phyloP scores from a whole-genome alignment of 2,329 filamentous ascomycete genomes.

The Aspergillus thermomutatus region DNA sequence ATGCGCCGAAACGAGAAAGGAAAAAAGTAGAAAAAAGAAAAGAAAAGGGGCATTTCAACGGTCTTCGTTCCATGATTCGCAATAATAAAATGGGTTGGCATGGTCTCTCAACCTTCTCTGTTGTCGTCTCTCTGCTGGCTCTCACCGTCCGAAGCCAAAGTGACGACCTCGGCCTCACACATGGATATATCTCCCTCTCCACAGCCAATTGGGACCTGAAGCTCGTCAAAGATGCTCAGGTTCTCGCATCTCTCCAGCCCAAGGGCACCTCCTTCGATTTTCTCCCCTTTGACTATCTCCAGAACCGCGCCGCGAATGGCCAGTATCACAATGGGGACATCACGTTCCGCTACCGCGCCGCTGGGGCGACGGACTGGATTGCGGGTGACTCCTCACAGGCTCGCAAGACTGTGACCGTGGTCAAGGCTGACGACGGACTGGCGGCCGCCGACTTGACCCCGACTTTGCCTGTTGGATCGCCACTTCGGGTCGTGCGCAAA shows the following conservation, averaged over 20 bases:
- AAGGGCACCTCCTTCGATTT: conserved; percentile 50
- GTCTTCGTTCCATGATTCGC: not conserved
- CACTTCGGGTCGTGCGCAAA: conserved; percentile 49
- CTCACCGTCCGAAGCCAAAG: not conserved
- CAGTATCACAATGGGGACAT: conserved; percentile 60
- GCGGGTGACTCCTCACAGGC: conserved; percentile 46
- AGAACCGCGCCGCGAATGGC: conserved; percentile 47
- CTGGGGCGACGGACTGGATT: conserved; percentile 42
- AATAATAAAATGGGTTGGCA: not conserved
- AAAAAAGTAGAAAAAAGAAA: not conserved
- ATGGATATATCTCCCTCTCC: conserved; percentile 7
- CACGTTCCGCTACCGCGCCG: conserved; percentile 52
- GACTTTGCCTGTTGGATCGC: conserved; percentile 37
- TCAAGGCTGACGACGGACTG: conserved; percentile 26
- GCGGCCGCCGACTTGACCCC: conserved; percentile 42
- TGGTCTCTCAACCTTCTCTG: not conserved
- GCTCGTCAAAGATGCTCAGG: conserved; percentile 46
- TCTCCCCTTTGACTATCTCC: conserved; percentile 51
- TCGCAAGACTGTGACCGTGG: conserved; percentile 35
- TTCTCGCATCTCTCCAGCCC: conserved; percentile 49
- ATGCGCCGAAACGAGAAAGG: not conserved
- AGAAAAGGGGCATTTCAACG: not conserved
- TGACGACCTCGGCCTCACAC: not conserved
- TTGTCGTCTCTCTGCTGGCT: not conserved
- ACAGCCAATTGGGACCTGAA: conserved; percentile 44